These are phyloP conservation scores for Hymenoscyphus salicellus DNA, from an alignment of 2,329 filamentous ascomycete species.

Conservation along the genomic window DNA sequence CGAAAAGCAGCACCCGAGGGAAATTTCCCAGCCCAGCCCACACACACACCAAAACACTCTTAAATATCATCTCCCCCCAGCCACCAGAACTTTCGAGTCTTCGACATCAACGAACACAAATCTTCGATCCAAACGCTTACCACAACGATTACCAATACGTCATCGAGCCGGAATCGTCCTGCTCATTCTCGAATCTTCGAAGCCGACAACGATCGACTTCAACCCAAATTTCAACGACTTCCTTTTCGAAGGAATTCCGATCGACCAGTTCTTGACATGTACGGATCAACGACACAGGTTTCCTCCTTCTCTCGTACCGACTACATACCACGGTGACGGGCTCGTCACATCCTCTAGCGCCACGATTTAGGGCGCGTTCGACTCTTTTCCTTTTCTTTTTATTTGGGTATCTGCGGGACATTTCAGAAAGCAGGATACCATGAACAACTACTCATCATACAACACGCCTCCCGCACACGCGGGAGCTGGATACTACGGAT, in stretches of 20 bases:
- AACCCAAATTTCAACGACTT: slow-evolving; percentile 19
- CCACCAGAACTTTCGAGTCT: slow-evolving; percentile 18
- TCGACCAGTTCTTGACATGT: slow-evolving; percentile 37
- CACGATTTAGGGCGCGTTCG: slow-evolving; percentile 26
- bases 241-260: slow-evolving; percentile 27
- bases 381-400: slow-evolving; percentile 27
- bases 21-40: slow-evolving; percentile 18
- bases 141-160: slow-evolving; percentile 25
- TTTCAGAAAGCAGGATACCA: slow-evolving; percentile 35
- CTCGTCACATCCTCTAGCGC: slow-evolving; percentile 35
- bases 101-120: slow-evolving; percentile 15
- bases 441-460: slow-evolving; percentile 33
- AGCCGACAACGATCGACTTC: slow-evolving; percentile 32
- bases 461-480: slow-evolving; percentile 31
- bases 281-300: slow-evolving; percentile 37
- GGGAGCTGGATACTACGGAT: slow-evolving; percentile 31
- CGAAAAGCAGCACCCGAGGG: slow-evolving; percentile 14
- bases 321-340: slow-evolving; percentile 39
- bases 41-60: slow-evolving; percentile 12
- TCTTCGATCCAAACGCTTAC: slow-evolving; percentile 20
- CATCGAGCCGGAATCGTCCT: slow-evolving; percentile 27
- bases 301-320: slow-evolving; percentile 38
- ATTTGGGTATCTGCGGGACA: slow-evolving; percentile 25
- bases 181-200: slow-evolving; percentile 31
- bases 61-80: slow-evolving; percentile 24